phyloP scores from a whole-genome alignment of 1,284 basidiomycete species.

The Pseudozyma pruni region DNA sequence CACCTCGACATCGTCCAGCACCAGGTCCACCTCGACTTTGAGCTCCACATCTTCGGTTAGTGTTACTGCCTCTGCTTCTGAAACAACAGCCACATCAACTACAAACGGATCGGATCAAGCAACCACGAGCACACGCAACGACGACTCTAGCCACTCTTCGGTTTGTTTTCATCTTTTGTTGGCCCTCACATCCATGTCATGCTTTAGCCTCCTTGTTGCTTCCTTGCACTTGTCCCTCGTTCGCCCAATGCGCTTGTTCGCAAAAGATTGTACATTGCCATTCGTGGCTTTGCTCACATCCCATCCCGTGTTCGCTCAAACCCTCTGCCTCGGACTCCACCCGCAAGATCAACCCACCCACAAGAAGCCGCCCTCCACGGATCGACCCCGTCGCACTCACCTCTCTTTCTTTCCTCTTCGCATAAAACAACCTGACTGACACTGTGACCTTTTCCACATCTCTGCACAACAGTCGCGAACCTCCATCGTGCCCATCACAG shows the following conservation, averaged over 20 bases:
- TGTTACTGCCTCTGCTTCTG: conserved; percentile 31
- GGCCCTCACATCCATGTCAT: conserved; percentile 17
- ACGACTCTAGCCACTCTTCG: conserved; percentile 5
- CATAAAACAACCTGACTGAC: conserved; percentile 12
- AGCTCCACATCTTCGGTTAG: conserved; percentile 30
- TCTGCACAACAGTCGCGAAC: conserved; percentile 15
- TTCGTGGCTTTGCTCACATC: neutral
- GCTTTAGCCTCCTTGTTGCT: conserved; percentile 24
- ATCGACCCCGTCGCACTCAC: conserved; percentile 18
- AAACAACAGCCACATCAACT: conserved; percentile 14
- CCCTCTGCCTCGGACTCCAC: neutral
- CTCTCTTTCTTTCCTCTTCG: conserved; percentile 21
- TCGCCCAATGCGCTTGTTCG: conserved; percentile 17
- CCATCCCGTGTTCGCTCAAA: neutral
- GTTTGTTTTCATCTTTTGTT: conserved; percentile 25
- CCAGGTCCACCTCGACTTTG: conserved; percentile 22
- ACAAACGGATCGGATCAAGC: conserved; percentile 2
- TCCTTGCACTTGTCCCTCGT: conserved; percentile 24
- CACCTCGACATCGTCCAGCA: conserved; percentile 25
- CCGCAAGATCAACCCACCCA: neutral
- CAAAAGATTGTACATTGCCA: conserved; percentile 23
- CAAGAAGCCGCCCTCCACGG: conserved; percentile 11
- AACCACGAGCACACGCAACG: neutral
- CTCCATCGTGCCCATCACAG: conserved; percentile 36
- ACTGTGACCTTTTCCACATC: neutral